Conservation (phyloP, 306 rosid species). For the Fagus crenata region DNA sequence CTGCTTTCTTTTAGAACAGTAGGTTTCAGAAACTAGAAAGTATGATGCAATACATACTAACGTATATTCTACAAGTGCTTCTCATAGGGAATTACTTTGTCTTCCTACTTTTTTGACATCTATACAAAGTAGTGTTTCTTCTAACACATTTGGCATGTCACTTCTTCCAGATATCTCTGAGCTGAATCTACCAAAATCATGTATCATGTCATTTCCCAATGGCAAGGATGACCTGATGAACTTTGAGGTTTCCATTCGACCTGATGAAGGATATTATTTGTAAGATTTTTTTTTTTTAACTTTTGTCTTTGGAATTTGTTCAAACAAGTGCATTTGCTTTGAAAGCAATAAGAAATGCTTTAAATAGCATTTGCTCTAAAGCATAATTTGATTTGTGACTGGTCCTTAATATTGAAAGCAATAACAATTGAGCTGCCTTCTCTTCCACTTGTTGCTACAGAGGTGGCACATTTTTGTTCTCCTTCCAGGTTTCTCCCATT, state of each 20-base stretch:
- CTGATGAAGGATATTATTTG: slow-evolving; percentile 91
- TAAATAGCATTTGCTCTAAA: slow-evolving; percentile 1
- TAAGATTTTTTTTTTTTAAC: slow-evolving; percentile 39
- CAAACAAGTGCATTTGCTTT: slow-evolving; percentile 2
- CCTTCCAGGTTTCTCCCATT: slow-evolving; percentile 74
- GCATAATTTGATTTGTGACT: not conserved
- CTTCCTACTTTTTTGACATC: slow-evolving; percentile 6
- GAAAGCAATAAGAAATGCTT: not conserved
- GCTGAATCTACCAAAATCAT: slow-evolving; percentile 87
- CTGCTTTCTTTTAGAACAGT: not conserved
- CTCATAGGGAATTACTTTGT: not conserved
- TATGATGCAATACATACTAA: not conserved
- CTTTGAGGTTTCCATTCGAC: slow-evolving; percentile 89
- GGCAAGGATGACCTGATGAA: slow-evolving; percentile 96
- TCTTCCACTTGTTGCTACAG: slow-evolving; percentile 47
- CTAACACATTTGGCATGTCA: slow-evolving; percentile 23
- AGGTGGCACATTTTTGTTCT: slow-evolving; percentile 73
- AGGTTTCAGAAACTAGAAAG: not conserved
- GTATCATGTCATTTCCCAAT: slow-evolving; percentile 74
- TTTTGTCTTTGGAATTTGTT: slow-evolving; percentile 20
- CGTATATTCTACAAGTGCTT: slow-evolving; percentile 1
- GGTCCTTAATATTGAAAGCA: slow-evolving; percentile 3
- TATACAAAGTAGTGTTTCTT: slow-evolving; percentile 17
- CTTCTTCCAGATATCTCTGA: slow-evolving; percentile 80
- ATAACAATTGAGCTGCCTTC: slow-evolving; percentile 10